Evolutionary conservation across 441 rosid genomes (phyloP).

Genomic region (Arabidopsis hybrid): DNA sequence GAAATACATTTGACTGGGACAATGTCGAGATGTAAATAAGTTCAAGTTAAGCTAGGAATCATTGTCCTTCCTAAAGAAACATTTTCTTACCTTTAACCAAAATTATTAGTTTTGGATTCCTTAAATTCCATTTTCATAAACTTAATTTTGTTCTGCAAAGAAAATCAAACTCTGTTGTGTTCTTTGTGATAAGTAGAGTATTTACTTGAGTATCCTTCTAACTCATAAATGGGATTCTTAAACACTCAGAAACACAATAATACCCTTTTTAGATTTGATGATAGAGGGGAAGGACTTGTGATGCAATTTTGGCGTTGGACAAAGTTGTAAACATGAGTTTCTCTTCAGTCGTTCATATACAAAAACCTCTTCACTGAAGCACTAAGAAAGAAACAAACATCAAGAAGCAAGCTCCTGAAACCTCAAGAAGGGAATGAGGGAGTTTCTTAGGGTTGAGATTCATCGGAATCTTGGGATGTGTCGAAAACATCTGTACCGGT

Average conservation of each 20-base stretch:
- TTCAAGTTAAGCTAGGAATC: constrained; percentile 33
- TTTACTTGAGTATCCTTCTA: constrained; percentile 7
- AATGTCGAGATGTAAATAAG: constrained; percentile 58
- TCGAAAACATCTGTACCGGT: constrained; percentile 42
- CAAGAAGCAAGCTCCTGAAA: constrained; percentile 16
- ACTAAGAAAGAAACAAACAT: constrained; percentile 16
- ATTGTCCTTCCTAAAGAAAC: constrained; percentile 19
- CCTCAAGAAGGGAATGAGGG: constrained; percentile 15
- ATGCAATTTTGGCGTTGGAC: constrained; percentile 2
- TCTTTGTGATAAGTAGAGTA: constrained; percentile 22
- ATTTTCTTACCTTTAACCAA: constrained; percentile 36
- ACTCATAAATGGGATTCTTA: constrained; percentile 20
- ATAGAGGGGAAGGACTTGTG: neutral
- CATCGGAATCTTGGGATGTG: constrained; percentile 49
- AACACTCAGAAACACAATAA: constrained; percentile 1
- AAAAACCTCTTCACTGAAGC: constrained; percentile 10
- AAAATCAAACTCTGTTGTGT: constrained; percentile 15
- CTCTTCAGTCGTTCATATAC: constrained; percentile 32
- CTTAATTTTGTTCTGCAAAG: constrained; percentile 27
- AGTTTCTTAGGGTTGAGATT: constrained; percentile 4
- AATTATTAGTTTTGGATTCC: constrained; percentile 17
- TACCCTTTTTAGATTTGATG: constrained; percentile 15
- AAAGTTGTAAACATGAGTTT: constrained; percentile 21
- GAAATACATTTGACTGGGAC: constrained; percentile 83
- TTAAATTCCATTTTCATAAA: constrained; percentile 20